Conservation (phyloP, 371 early-diverging fungal genomes). For the Mortierella sp. region DNA sequence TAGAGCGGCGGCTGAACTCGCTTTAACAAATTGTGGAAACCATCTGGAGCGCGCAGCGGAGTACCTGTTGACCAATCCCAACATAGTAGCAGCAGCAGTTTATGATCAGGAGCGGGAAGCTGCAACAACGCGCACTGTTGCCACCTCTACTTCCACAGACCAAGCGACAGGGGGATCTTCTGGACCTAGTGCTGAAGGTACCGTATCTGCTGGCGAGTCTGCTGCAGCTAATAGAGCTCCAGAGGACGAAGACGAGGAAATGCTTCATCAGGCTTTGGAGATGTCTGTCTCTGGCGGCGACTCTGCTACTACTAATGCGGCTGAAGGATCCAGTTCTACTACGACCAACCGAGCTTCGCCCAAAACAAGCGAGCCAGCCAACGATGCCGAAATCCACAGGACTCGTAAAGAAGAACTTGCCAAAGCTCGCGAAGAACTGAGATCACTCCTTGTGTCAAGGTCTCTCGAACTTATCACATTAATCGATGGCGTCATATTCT, state of each 20-base stretch:
- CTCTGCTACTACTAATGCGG: not conserved
- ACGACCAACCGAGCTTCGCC: not conserved
- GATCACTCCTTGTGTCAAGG: slow-evolving; percentile 60
- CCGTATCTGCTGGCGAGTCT: not conserved
- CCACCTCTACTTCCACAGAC: not conserved
- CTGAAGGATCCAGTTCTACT: slow-evolving; percentile 21
- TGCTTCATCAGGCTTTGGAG: slow-evolving; percentile 44
- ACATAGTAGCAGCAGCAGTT: slow-evolving; percentile 60
- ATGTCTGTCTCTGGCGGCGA: slow-evolving; percentile 32
- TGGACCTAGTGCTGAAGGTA: slow-evolving; percentile 10
- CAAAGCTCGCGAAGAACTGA: slow-evolving; percentile 63
- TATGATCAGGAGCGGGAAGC: slow-evolving; percentile 47
- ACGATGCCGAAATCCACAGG: slow-evolving; percentile 34
- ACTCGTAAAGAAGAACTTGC: slow-evolving; percentile 60
- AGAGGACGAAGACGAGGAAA: slow-evolving; percentile 25
- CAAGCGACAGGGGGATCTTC: slow-evolving; percentile 18
- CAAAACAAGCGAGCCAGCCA: slow-evolving; percentile 20
- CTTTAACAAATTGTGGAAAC: slow-evolving; percentile 85
- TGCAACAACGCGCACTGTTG: slow-evolving; percentile 21
- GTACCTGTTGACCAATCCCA: slow-evolving; percentile 86
- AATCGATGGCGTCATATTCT: slow-evolving; percentile 77
- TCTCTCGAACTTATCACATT: slow-evolving; percentile 71
- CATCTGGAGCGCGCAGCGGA: slow-evolving; percentile 91
- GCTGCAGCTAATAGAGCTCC: not conserved
- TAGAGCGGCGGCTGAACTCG: slow-evolving; percentile 82